Conservation (phyloP, 805 yeast species). For the Isabelozyma pseudorhagii region DNA sequence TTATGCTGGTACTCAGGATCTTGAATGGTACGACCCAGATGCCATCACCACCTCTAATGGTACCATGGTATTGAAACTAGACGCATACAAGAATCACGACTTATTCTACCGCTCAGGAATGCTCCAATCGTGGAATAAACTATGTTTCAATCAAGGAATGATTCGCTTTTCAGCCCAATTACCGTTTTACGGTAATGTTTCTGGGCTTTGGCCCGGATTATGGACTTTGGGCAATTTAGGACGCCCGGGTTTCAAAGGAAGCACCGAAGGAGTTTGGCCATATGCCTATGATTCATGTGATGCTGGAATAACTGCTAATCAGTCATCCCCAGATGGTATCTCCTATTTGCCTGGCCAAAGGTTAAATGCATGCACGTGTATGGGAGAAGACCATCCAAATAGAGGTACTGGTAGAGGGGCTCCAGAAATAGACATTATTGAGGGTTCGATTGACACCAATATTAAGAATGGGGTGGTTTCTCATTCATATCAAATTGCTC, state of each 20-base stretch:
- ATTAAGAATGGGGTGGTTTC: slow-evolving; percentile 67
- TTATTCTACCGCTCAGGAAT: slow-evolving; percentile 37
- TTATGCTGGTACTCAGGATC: slow-evolving; percentile 41
- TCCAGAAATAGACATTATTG: slow-evolving; percentile 83
- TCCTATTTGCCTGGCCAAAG: slow-evolving; percentile 39
- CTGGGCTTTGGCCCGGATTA: slow-evolving; percentile 42
- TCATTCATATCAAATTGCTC: slow-evolving; percentile 91
- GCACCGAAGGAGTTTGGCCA: slow-evolving; percentile 41
- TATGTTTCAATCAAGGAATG: slow-evolving; percentile 35
- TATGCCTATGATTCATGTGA: slow-evolving; percentile 38
- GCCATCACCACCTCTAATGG: slow-evolving; percentile 41
- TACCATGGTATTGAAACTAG: slow-evolving; percentile 31
- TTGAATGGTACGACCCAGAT: slow-evolving; percentile 45
- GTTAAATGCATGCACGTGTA: slow-evolving; percentile 32
- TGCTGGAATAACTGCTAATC: slow-evolving; percentile 40
- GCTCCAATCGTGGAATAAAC: slow-evolving; percentile 39
- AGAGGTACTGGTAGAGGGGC: slow-evolving; percentile 39
- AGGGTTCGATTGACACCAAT: slow-evolving; percentile 69
- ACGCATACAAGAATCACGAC: slow-evolving; percentile 34
- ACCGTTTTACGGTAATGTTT: slow-evolving; percentile 33
- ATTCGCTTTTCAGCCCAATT: slow-evolving; percentile 31
- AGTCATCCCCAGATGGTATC: slow-evolving; percentile 40
- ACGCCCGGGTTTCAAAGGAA: slow-evolving; percentile 35
- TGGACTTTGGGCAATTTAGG: slow-evolving; percentile 43
- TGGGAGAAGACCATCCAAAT: slow-evolving; percentile 37